These are phyloP conservation scores for Apostasia shenzhenica DNA, from an alignment of 106 monocot species.

Conservation along the genomic window DNA sequence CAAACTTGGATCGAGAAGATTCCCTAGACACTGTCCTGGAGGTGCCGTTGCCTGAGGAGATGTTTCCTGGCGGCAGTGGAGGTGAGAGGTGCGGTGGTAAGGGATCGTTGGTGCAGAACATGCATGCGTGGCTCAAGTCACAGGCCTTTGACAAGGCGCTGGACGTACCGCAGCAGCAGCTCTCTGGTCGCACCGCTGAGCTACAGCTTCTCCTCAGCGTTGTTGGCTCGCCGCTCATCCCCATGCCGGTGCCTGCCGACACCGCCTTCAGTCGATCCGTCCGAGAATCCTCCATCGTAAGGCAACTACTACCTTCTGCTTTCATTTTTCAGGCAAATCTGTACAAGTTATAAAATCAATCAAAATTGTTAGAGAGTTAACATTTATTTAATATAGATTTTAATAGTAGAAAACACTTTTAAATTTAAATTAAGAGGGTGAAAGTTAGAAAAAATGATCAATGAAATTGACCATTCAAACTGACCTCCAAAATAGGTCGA, in stretches of 20 bases:
- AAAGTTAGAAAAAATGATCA: no score
- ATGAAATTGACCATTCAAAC: no score
- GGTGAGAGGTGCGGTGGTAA: not conserved
- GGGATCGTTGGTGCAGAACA: slow-evolving; percentile 18
- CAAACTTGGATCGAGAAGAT: slow-evolving; percentile 74
- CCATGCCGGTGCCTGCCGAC: slow-evolving; percentile 65
- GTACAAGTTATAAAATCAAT: no score
- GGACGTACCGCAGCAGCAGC: slow-evolving; percentile 3
- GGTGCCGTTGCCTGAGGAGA: slow-evolving; percentile 91
- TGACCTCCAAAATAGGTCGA: no score
- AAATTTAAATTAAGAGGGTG: no score
- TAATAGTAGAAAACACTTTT: no score
- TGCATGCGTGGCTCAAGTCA: slow-evolving; percentile 57
- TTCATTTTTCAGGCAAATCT: not conserved
- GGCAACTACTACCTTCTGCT: not conserved
- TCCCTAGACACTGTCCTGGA: slow-evolving; percentile 79
- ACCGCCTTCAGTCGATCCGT: slow-evolving; percentile 56
- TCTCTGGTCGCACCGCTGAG: slow-evolving; percentile 52
- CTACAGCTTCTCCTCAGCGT: slow-evolving; percentile 79
- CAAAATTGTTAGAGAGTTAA: no score
- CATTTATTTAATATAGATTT: no score
- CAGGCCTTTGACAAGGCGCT: slow-evolving; percentile 37
- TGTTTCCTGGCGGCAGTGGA: slow-evolving; percentile 33
- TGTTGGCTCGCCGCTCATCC: slow-evolving; percentile 79
- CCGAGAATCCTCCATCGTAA: slow-evolving; percentile 75